These are phyloP conservation scores for Chionographis japonica DNA, from an alignment of 106 monocot species.

Conservation along the genomic window DNA sequence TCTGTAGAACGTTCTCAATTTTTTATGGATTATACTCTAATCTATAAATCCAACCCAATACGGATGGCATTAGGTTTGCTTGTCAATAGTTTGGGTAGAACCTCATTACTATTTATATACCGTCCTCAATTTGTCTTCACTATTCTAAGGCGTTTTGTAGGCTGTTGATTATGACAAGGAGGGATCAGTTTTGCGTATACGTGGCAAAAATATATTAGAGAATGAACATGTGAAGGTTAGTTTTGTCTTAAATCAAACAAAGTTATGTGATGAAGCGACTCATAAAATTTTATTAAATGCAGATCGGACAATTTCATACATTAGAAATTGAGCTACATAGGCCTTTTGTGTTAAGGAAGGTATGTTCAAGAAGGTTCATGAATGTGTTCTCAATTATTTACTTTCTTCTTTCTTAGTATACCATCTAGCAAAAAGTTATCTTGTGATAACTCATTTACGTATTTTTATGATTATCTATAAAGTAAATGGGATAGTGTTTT, in stretches of 20 bases:
- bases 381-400: neutral
- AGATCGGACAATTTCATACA: slow-evolving; percentile 97
- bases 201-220: slow-evolving; percentile 84
- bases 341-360: slow-evolving; percentile 81
- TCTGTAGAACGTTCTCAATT: too few relatives aligned
- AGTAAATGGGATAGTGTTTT: too few relatives aligned
- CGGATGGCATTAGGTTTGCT: too few relatives aligned
- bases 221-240: slow-evolving; percentile 92
- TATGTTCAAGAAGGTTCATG: slow-evolving; percentile 17
- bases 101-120: too few relatives aligned
- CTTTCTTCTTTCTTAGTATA: neutral
- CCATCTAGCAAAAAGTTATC: too few relatives aligned
- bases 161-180: slow-evolving; percentile 89
- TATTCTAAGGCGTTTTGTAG: slow-evolving; percentile 21
- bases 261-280: neutral
- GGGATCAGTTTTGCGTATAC: slow-evolving; percentile 73
- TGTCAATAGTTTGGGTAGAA: too few relatives aligned
- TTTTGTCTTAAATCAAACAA: neutral
- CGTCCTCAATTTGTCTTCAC: too few relatives aligned
- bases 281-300: slow-evolving; percentile 11
- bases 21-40: too few relatives aligned
- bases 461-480: slow-evolving; percentile 1
- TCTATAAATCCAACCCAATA: too few relatives aligned
- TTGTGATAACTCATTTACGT: neutral
- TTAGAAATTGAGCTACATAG: slow-evolving; percentile 82